Percentiles rank a stretch among this genome's conserved stretches.
Conservation (phyloP, 73 alveolate genomes). For the Paraurostyla sp. region DNA sequence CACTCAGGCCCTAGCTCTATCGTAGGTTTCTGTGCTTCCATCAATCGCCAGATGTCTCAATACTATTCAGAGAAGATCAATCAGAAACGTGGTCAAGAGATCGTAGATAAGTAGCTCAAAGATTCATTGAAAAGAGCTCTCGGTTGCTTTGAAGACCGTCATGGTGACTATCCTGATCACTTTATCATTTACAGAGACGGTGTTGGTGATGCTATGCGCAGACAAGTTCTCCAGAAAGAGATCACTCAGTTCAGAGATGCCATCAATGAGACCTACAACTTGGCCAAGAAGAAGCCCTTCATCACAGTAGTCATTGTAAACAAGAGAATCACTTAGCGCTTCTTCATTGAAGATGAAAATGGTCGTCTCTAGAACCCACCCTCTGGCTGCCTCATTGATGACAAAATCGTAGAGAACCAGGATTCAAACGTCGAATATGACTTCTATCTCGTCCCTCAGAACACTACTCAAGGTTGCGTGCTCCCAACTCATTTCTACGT, state of each 20-base stretch:
- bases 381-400: slow-evolving; percentile 83
- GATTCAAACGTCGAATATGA: slow-evolving; percentile 76
- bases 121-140: slow-evolving; percentile 48
- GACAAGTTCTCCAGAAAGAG: slow-evolving; percentile 76
- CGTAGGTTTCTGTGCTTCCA: slow-evolving; percentile 80
- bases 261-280: slow-evolving; percentile 23
- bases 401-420: slow-evolving; percentile 67
- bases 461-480: slow-evolving; percentile 87
- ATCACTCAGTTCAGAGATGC: slow-evolving; percentile 70
- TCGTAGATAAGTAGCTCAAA: slow-evolving; percentile 49
- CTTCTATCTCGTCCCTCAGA: slow-evolving; percentile 89
- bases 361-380: slow-evolving; percentile 77
- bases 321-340: slow-evolving; percentile 87
- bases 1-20: slow-evolving; percentile 56
- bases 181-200: slow-evolving; percentile 89
- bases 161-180: slow-evolving; percentile 77
- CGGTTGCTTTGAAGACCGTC: slow-evolving; percentile 42
- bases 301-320: slow-evolving; percentile 86
- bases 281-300: slow-evolving; percentile 65
- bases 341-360: slow-evolving; percentile 71
- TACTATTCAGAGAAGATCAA: slow-evolving; percentile 65
- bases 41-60: slow-evolving; percentile 62
- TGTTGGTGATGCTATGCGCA: slow-evolving; percentile 81
- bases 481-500: slow-evolving; percentile 93
- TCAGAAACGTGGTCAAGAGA: slow-evolving; percentile 67